A percentile compares a stretch with the other conserved stretches of the same genome.
Conservation (phyloP, 1,284 basidiomycete species). For the Sporisorium iseilematis-ciliati region DNA sequence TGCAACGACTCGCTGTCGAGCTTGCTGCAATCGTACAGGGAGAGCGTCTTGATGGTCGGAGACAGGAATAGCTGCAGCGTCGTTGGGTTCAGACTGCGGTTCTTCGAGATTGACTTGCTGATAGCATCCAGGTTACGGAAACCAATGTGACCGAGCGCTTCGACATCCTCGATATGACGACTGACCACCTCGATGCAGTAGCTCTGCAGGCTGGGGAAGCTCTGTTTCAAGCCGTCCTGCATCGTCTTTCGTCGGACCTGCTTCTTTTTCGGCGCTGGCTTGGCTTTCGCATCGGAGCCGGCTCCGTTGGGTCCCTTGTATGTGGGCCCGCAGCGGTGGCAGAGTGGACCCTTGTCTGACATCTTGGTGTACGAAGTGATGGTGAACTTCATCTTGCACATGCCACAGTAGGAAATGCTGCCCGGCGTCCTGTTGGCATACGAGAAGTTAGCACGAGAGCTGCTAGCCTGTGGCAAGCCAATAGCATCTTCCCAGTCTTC, state of each 20-base stretch:
- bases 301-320: conserved; percentile 34
- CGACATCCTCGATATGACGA: conserved; percentile 87
- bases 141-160: conserved; percentile 88
- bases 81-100: conserved; percentile 82
- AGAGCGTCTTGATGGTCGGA: conserved; percentile 77
- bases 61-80: conserved; percentile 85
- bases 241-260: conserved; percentile 36
- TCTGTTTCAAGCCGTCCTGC: conserved; percentile 43
- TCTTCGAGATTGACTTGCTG: conserved; percentile 80
- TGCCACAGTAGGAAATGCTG: conserved; percentile 83
- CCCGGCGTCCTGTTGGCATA: conserved; percentile 74
- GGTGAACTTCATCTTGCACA: conserved; percentile 86
- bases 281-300: conserved; percentile 29
- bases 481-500: conserved; percentile 72
- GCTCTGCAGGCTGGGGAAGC: conserved; percentile 78
- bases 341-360: conserved; percentile 44
- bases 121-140: conserved; percentile 67
- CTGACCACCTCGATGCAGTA: conserved; percentile 89
- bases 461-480: conserved; percentile 61
- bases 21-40: conserved; percentile 86
- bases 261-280: conserved; percentile 40
- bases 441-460: conserved; percentile 73
- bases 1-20: conserved; percentile 58
- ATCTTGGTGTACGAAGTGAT: conserved; percentile 76
- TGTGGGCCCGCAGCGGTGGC: conserved; percentile 54